These are phyloP conservation scores for Globisporangium solare DNA, from an alignment of 352 stramenopile species.

Conservation along the genomic window DNA sequence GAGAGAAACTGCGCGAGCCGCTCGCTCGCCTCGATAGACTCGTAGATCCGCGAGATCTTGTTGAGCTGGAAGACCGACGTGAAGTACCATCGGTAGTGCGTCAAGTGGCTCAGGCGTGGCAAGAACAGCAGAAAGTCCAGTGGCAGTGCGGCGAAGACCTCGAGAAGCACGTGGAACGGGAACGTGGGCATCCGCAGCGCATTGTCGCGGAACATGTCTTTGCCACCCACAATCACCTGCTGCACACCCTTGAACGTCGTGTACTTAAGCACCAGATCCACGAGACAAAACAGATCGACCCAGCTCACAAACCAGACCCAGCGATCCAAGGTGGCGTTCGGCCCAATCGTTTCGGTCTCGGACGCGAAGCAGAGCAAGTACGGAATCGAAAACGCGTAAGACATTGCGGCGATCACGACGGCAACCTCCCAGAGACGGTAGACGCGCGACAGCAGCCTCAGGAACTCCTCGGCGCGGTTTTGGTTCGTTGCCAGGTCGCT, in stretches of 20 bases:
- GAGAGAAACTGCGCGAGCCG: constrained; percentile 46
- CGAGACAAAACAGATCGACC: constrained; percentile 48
- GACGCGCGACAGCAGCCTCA: constrained; percentile 37
- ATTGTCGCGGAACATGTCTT: background rate
- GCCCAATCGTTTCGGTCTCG: constrained; percentile 20
- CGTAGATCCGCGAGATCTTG: constrained; percentile 47
- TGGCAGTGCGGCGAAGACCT: constrained; percentile 34
- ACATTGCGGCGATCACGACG: constrained; percentile 40
- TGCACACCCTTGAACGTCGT: constrained; percentile 49
- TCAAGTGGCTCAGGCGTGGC: constrained; percentile 21
- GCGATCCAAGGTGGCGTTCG: constrained; percentile 11
- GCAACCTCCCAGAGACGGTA: constrained; percentile 57
- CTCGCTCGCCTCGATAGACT: constrained; percentile 46
- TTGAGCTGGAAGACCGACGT: constrained; percentile 54
- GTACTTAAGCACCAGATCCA: constrained; percentile 49
- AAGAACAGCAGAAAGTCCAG: constrained; percentile 52
- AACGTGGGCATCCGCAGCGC: constrained; percentile 2
- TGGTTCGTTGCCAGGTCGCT: background rate
- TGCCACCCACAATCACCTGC: constrained; percentile 14
- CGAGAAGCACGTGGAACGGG: constrained; percentile 18
- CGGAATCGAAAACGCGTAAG: constrained; percentile 55
- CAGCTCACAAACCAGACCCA: constrained; percentile 35
- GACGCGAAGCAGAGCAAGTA: constrained; percentile 60
- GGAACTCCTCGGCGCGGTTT: constrained; percentile 41
- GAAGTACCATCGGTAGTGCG: constrained; percentile 45